Evolutionary conservation across 2,329 filamentous ascomycete species (phyloP).

Genomic region (Magnaporthiopsis rhizophila): DNA sequence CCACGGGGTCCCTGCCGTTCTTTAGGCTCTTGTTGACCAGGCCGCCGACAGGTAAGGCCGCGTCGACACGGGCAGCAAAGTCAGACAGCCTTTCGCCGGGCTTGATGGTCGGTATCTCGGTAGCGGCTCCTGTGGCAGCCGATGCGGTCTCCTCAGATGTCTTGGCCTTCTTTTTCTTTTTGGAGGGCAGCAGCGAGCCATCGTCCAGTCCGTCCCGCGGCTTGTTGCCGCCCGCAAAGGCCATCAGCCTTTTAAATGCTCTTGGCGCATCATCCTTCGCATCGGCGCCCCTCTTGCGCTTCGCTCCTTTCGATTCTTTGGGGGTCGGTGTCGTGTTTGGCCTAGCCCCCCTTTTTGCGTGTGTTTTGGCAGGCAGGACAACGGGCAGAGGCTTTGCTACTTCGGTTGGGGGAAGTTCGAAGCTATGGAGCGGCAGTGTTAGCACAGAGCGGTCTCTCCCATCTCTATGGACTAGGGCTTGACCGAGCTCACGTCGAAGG

Average conservation of each 20-base stretch:
- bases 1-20: slow-evolving; percentile 53
- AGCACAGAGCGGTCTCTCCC: background rate
- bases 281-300: slow-evolving; percentile 37
- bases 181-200: slow-evolving; percentile 32
- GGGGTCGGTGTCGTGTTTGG: slow-evolving; percentile 20
- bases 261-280: slow-evolving; percentile 74
- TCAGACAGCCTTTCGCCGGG: slow-evolving; percentile 79
- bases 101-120: slow-evolving; percentile 57
- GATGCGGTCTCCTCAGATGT: slow-evolving; percentile 13
- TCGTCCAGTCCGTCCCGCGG: slow-evolving; percentile 62
- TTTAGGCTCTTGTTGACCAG: slow-evolving; percentile 56
- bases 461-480: background rate
- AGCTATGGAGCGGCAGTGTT: slow-evolving; percentile 26
- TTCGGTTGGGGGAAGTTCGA: slow-evolving; percentile 41
- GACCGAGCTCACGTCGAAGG: slow-evolving; percentile 36
- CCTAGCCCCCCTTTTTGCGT: slow-evolving; percentile 21
- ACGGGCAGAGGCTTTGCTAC: slow-evolving; percentile 44
- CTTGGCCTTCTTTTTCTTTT: slow-evolving; percentile 24
- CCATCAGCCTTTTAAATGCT: slow-evolving; percentile 81
- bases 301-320: slow-evolving; percentile 29
- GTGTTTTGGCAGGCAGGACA: slow-evolving; percentile 22
- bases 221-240: slow-evolving; percentile 55
- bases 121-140: background rate
- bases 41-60: slow-evolving; percentile 67
- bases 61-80: slow-evolving; percentile 76